Base-by-base conservation (phyloP, 768 basidiomycete genomes). In the Tulasnella sp. region DNA sequence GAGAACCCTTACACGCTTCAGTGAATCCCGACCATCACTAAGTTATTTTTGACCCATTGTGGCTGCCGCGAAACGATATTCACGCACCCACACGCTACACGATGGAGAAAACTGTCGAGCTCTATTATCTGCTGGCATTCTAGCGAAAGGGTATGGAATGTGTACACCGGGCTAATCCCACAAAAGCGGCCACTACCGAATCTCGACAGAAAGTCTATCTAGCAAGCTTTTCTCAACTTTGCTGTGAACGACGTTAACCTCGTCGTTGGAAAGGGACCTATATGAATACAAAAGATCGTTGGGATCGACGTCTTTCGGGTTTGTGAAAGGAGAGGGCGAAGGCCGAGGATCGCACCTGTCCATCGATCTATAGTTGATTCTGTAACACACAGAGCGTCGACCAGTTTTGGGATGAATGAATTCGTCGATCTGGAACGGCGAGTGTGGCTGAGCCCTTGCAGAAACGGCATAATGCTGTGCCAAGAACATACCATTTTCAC, bases 331-430 rank as follows among this genome's bases (percentile, higher is more conserved):
- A 19, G 71, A 52, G 45, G 71, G 71, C 29, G 71, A 52, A 34
- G 45, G 49, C 38, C 25, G 36, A 14, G 29, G 68, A 36, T 34
- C 85, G 78, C 80, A 92, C 93, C 91, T 90, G 83, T 99, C 97
- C 96, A 99, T 97, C 37, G 96, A 97, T 76, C 96, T 86, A 82
- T 99, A 99, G 80, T 93, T 95, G 78, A 99, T 88, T 71, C 97
- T 87, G 83, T 95, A 98, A 80, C 95, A 94, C 79, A 92, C 84
- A 79, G 94, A 96, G 72, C 87, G 88, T 64, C 90, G 87, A 36
- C 87, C 86, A 3, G 94, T 94, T 83, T 94, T 95, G 0, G 96
- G 95, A 83, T 99, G 95, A 19, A 86, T 86, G 82, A 98, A 99
- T 38, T 89, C 85, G 84, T 99, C 97, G 79, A 97, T 91, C 97